A percentile compares a stretch with the other conserved stretches of the same genome.
phyloP scores from a whole-genome alignment of 768 basidiomycete genomes.

The Lactifluus pinguis region DNA sequence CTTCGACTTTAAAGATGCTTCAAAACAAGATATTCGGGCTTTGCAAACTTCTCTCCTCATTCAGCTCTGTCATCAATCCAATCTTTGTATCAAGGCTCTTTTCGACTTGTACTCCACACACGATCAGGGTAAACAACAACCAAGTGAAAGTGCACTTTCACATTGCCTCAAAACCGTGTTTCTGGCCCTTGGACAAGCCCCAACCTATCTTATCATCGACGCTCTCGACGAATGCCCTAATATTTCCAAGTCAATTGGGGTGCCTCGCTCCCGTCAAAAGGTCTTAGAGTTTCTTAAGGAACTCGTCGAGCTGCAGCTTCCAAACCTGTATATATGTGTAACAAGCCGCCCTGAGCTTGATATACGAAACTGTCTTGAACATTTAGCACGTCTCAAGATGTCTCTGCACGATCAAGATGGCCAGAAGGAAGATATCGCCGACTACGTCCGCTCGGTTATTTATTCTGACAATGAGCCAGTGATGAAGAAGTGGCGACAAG shows the following conservation, averaged over 20 bases:
- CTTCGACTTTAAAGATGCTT: neutral
- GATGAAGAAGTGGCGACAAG: neutral
- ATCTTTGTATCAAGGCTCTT: neutral
- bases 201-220: neutral
- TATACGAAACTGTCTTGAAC: neutral
- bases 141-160: neutral
- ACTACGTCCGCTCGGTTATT: neutral
- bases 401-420: neutral
- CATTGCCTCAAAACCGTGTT: neutral
- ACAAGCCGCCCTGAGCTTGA: neutral
- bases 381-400: neutral
- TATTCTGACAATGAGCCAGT: conserved; percentile 24
- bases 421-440: neutral
- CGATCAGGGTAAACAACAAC: neutral
- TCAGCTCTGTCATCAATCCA: neutral
- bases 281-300: neutral
- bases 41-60: neutral
- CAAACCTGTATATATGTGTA: neutral
- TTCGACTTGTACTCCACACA: neutral
- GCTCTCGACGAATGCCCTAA: neutral
- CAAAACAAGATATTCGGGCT: neutral
- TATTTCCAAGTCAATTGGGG: neutral
- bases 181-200: neutral
- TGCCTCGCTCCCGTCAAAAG: neutral
- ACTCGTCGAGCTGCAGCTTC: neutral